Conservation (phyloP, 139 green algal genomes). For the Ulvella scutata region DNA sequence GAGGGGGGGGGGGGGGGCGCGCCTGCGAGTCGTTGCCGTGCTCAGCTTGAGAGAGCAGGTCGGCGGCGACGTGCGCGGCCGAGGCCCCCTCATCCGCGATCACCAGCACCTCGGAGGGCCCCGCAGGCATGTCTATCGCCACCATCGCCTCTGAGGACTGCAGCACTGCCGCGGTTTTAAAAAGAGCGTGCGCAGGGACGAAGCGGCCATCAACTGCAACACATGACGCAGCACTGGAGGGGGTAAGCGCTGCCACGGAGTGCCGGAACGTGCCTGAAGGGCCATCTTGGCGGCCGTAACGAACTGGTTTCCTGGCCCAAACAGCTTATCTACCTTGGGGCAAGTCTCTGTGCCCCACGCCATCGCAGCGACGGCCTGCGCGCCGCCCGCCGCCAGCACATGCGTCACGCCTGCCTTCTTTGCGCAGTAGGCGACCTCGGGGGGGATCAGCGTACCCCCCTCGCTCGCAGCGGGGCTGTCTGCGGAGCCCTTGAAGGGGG, state of each 20-base stretch:
- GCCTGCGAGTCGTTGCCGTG: conserved; percentile 27
- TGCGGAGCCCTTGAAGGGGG: conserved; percentile 31
- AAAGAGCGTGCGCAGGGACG: no score
- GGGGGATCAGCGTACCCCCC: conserved; percentile 19
- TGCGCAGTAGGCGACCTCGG: conserved; percentile 89
- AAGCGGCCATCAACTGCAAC: no score
- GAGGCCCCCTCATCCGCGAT: conserved; percentile 74
- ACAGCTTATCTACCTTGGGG: conserved; percentile 91
- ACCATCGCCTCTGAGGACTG: conserved; percentile 78
- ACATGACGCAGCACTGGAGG: background rate
- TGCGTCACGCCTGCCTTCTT: conserved; percentile 92
- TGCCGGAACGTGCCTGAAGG: conserved; percentile 52
- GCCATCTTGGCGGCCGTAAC: conserved; percentile 87
- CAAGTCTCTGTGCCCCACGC: conserved; percentile 81
- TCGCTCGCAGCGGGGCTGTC: conserved; percentile 64
- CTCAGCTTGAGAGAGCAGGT: conserved; percentile 85
- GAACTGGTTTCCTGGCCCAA: conserved; percentile 82
- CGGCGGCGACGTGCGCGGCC: conserved; percentile 68
- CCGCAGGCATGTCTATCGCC: conserved; percentile 93
- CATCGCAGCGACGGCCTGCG: conserved; percentile 91
- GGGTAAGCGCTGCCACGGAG: background rate
- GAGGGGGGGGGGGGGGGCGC: background rate
- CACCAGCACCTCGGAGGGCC: conserved; percentile 79
- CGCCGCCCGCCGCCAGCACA: conserved; percentile 85
- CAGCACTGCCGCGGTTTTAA: background rate